Percentiles rank a stretch among this genome's conserved stretches.
These are phyloP conservation scores for Dacryopinax primogenitus DNA, from an alignment of 768 basidiomycete genomes.

Conservation along the genomic window DNA sequence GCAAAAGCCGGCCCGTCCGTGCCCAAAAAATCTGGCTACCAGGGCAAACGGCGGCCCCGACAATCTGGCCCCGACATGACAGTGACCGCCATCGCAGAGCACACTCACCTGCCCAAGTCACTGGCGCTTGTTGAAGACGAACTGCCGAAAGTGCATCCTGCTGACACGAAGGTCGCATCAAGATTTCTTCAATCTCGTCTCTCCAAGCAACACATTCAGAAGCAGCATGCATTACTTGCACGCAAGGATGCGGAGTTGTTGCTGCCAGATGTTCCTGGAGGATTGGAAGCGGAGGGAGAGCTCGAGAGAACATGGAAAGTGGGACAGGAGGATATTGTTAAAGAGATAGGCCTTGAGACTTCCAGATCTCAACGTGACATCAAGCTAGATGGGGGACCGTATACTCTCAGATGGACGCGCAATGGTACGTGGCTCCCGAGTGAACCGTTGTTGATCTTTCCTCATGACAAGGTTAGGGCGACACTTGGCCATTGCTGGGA, in stretches of 20 bases:
- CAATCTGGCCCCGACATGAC: background rate
- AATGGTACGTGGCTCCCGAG: constrained; percentile 68
- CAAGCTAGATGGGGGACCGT: constrained; percentile 74
- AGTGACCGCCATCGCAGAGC: background rate
- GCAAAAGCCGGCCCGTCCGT: constrained; percentile 44
- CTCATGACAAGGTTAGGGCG: constrained; percentile 30
- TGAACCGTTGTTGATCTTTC: background rate
- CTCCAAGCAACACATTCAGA: background rate
- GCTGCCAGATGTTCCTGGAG: constrained; percentile 54
- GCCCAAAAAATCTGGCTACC: constrained; percentile 7
- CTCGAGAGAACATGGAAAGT: constrained; percentile 87
- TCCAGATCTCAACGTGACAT: constrained; percentile 63
- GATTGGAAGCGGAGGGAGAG: constrained; percentile 59
- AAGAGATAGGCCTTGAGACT: constrained; percentile 57
- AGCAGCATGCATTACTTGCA: background rate
- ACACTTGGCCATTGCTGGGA: constrained; percentile 75
- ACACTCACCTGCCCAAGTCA: background rate
- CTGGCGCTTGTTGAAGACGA: background rate
- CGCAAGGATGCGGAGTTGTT: constrained; percentile 57
- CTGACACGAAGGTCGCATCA: background rate
- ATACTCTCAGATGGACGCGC: constrained; percentile 69
- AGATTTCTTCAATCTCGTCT: background rate
- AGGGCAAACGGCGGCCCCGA: background rate
- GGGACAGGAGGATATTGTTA: constrained; percentile 61
- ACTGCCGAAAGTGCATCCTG: background rate